Percentiles rank a stretch among this genome's conserved stretches.
These are phyloP conservation scores for Lecanosticta acicola DNA, from an alignment of 2,329 filamentous ascomycete species.

Conservation along the genomic window DNA sequence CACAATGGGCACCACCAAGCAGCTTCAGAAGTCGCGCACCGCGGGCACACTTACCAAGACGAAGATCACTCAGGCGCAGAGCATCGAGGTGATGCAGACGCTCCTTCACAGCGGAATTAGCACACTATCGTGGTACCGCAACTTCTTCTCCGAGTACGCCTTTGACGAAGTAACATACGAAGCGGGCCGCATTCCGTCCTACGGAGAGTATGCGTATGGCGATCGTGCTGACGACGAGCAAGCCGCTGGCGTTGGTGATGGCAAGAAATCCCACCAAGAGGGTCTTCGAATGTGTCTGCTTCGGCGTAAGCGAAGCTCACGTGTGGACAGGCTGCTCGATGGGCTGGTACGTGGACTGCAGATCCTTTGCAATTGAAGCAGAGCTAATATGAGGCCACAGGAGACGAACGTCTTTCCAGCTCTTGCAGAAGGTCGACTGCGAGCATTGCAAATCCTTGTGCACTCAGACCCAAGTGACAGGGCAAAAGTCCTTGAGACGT, in stretches of 20 bases:
- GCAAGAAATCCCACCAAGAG: conserved; percentile 9
- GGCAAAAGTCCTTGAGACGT: conserved; percentile 42
- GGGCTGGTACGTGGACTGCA: conserved; percentile 39
- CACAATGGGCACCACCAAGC: conserved; percentile 23
- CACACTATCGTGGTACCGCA: conserved; percentile 12
- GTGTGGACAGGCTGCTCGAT: conserved; percentile 42
- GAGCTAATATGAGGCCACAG: conserved; percentile 27
- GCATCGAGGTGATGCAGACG: conserved; percentile 44
- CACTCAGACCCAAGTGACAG: conserved; percentile 35
- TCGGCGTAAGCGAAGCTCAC: conserved; percentile 35
- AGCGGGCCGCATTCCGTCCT: conserved; percentile 23
- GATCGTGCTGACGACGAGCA: conserved; percentile 3
- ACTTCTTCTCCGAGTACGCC: conserved; percentile 30
- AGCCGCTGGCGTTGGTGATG: conserved; percentile 3
- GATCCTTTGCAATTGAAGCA: conserved; percentile 3
- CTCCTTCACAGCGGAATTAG: conserved; percentile 44
- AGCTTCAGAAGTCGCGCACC: conserved; percentile 14
- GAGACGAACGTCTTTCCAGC: conserved; percentile 47
- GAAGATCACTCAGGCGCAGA: conserved; percentile 38
- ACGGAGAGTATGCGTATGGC: conserved; percentile 30
- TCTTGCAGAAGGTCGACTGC: conserved; percentile 38
- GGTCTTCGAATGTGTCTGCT: conserved; percentile 34
- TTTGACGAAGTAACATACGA: conserved; percentile 30
- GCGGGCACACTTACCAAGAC: conserved; percentile 27
- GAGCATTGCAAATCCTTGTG: conserved; percentile 44